Base-by-base conservation (phyloP, 176 grass and related monocot species). In the Paspalum notatum region DNA sequence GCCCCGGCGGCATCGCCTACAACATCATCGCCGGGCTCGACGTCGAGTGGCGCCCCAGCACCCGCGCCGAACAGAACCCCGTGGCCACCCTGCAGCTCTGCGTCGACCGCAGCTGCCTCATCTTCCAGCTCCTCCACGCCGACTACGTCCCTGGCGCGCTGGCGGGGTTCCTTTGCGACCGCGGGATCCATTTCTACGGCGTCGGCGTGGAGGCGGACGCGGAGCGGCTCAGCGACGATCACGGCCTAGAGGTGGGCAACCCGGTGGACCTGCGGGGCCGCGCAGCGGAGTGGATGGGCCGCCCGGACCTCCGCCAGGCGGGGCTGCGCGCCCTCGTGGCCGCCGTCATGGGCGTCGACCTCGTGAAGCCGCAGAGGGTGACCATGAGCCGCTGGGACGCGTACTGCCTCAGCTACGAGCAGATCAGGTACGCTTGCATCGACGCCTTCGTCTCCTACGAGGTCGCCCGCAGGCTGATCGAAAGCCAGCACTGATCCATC, bases 101-200 rank as follows among this genome's bases (percentile, higher is more conserved):
- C 79, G 87, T 97, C 25, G 87, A 6, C 24, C 78, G 37, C 39
- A 80, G 85, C 58, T 92, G 87, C 83, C 90, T 97, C 76, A n/a
- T 94, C 85, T 97, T 90, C 89, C 89, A 83, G 68, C 27, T 98
- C 74, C 67, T 85, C 83, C 55, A 88, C 62, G 87, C 87, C 72
- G 91, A 92, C 71, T 78, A 42, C 55, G 4, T 89, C n/a, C 91
- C 91, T 8, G 3, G 6, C 16, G 20, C 52, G 1, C 83, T 97
- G 4, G 0, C 1, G 8, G 37, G 26, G 46, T 94, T 97, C 88
- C 87, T 90, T 56, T 17, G 51, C 47, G 77, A 88, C 50, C 5
- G 9, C 27, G 27, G 8, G 25, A 54, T 68, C 72, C 41, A 25
- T 7, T 97, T 97, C 76, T 83, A 85, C 32, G 85, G 91, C 51